Base-by-base conservation (phyloP, 2,329 filamentous ascomycete genomes). In the Aotearoamyces nothofagi region DNA sequence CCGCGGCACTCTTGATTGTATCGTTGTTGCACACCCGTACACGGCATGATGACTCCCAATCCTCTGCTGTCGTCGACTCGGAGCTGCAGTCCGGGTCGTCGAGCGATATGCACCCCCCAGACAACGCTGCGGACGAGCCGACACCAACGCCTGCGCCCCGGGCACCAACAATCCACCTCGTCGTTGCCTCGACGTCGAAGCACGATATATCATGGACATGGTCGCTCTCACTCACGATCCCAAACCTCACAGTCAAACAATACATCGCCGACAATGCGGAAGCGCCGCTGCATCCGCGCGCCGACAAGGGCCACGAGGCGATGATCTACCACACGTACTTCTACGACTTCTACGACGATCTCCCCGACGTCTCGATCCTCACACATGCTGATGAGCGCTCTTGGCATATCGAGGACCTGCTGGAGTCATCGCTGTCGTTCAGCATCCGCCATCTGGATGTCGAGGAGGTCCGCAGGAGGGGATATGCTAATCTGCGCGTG, bases 271-370 rank as follows among this genome's bases (percentile, higher is more conserved):
- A 69, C 37, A 57, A 66, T 39, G 49, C 51, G 5, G 46, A 41
- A 3, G 61, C 60, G 3, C 44, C 49, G 10, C 51, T 61, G 14
- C 61, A 63, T 33, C 59, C 64, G 2, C 62, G 63, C 1, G 56
- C 58, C 34, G 65, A 67, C 40, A 71, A 70, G 45, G 71, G 71
- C 22, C 65, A 70, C 40, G 71, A 77, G 49, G 69, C 66, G 17
- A 65, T 69, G 52, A 61, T 69, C 4, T 74, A 75, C 43, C 55
- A 72, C 19, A 64, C 58, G 27, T 74, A 69, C 48, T 61, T 75
- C 41, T 61, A 71, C 39, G 66, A 71, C 44, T 60, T 66, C 46
- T 76, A 76, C 50, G 59, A 74, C 36, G 42, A 55, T 4, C 56
- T 76, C 4, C 60, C 66, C 3, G 66, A 71, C 31, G 56, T 73